These are phyloP conservation scores for Yarrowia sp. DNA, from an alignment of 805 yeast genomes.

Conservation along the genomic window DNA sequence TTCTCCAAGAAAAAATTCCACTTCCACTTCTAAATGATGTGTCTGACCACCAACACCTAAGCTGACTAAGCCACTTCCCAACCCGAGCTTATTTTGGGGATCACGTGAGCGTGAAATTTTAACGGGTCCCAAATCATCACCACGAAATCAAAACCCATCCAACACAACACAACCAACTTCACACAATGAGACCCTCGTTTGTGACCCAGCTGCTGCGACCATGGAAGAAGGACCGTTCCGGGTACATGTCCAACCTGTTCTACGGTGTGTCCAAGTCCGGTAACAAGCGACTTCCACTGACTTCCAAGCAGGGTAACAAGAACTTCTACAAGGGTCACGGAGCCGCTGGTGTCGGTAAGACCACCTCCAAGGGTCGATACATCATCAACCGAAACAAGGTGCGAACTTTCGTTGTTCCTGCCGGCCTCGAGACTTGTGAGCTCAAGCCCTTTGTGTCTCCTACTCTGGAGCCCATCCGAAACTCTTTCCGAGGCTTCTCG, in stretches of 20 bases:
- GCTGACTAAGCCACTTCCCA: constrained; percentile 12
- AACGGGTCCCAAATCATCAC: constrained; percentile 14
- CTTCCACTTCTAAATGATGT: no score
- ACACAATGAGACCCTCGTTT: constrained; percentile 50
- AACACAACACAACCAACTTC: constrained; percentile 9
- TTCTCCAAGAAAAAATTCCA: neutral
- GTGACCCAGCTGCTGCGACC: constrained; percentile 71
- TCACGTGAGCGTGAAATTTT: constrained; percentile 33
- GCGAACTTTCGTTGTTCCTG: constrained; percentile 87
- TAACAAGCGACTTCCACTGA: constrained; percentile 76
- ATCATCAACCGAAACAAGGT: constrained; percentile 83
- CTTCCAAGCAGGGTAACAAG: constrained; percentile 94
- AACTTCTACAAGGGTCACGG: constrained; percentile 95
- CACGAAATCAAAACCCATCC: constrained; percentile 10
- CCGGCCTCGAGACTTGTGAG: constrained; percentile 48
- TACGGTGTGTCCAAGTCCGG: constrained; percentile 83
- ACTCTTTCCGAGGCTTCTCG: constrained; percentile 73
- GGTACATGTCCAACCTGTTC: constrained; percentile 63
- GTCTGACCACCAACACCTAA: no score
- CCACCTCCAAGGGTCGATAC: constrained; percentile 77
- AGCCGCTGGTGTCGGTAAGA: constrained; percentile 88
- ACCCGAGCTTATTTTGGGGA: neutral
- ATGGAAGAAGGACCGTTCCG: constrained; percentile 86
- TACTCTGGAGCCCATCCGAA: constrained; percentile 71
- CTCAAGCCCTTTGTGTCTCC: constrained; percentile 82